Base-by-base conservation (phyloP, 2,329 filamentous ascomycete genomes). In the Monosporascus sp. region DNA sequence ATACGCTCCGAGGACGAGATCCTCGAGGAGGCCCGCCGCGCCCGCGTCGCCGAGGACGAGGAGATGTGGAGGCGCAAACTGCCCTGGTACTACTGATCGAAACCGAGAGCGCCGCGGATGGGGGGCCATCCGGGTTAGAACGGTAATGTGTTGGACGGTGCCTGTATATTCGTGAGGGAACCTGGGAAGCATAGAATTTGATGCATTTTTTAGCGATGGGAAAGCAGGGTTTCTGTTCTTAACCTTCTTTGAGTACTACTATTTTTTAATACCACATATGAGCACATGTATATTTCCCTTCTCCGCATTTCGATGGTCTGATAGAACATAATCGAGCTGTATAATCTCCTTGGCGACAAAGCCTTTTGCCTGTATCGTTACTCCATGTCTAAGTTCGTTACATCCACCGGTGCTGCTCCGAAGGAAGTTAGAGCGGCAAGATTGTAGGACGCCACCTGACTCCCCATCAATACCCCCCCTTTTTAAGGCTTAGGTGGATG, bases 21-120 rank as follows among this genome's bases (percentile, higher is more conserved):
- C 52, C 59, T 71, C 46, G 72, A 72, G 50, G 73, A 75, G 51
- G 76, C 73, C 8, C 64, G 74, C 40, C 64, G 66, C 50, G 71
- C 71, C 8, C 68, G 72, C 49, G 45, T 63, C 2, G 71, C 69
- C 31, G 76, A 79, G 11, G 68, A 70, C 44, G 76, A 80, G 49
- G 76, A 78, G 54, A 71, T 75, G 37, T 67, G 76, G 67, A 70
- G 72, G 61, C 69, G 72, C 58, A 84, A 83, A 72, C 63, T 72
- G 59, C 58, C 59, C 3, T 71, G 69, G 68, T 69, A 68, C 54
- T 64, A 45, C 53, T 58, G 56, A 58, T 51, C 40, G 58, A 56
- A 16, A 49, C 51, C 11, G 20, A 37, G 2, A 52, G 16, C 17
- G 19, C 52, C 20, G 65, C 56, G 46, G 50, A 50, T 43, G 44